Conservation (phyloP, 768 basidiomycete species). For the Tremella fuciformis region DNA sequence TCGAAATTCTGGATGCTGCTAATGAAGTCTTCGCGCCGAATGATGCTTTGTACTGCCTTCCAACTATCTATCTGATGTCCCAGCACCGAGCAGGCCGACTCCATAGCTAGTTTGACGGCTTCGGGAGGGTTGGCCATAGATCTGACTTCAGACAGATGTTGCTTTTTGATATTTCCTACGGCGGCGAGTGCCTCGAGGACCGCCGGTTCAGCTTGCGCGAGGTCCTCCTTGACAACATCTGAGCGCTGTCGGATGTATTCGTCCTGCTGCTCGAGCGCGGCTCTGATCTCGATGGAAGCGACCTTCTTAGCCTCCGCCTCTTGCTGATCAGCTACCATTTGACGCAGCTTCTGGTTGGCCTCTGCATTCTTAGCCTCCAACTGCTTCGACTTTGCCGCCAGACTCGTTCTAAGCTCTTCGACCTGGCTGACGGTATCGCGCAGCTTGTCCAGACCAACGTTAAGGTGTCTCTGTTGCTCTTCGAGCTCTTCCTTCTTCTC, state of each 20-base stretch:
- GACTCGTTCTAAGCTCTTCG: constrained; percentile 89
- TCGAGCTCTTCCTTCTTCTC: constrained; percentile 97
- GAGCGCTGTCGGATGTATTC: constrained; percentile 81
- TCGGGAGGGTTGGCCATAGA: constrained; percentile 98
- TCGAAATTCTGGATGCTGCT: constrained; percentile 93
- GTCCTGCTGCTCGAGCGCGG: constrained; percentile 87
- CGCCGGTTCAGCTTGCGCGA: constrained; percentile 96
- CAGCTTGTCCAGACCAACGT: constrained; percentile 95
- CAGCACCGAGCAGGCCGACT: constrained; percentile 92
- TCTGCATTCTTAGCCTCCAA: constrained; percentile 89
- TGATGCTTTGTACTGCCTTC: constrained; percentile 91
- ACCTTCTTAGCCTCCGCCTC: constrained; percentile 98
- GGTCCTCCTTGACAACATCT: constrained; percentile 85
- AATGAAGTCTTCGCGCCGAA: constrained; percentile 95
- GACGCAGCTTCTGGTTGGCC: constrained; percentile 93
- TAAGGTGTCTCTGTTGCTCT: constrained; percentile 96
- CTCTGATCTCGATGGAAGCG: constrained; percentile 92
- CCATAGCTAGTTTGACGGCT: constrained; percentile 96
- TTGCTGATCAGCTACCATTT: constrained; percentile 97
- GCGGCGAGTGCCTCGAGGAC: constrained; percentile 91
- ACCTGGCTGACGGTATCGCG: constrained; percentile 94
- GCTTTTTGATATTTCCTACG: constrained; percentile 94
- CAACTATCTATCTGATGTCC: constrained; percentile 97
- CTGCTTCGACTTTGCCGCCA: constrained; percentile 88
- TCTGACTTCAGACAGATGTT: constrained; percentile 93